Evolutionary conservation across 2,329 filamentous ascomycete genomes (phyloP).

Genomic region (Monosporascus sp.): DNA sequence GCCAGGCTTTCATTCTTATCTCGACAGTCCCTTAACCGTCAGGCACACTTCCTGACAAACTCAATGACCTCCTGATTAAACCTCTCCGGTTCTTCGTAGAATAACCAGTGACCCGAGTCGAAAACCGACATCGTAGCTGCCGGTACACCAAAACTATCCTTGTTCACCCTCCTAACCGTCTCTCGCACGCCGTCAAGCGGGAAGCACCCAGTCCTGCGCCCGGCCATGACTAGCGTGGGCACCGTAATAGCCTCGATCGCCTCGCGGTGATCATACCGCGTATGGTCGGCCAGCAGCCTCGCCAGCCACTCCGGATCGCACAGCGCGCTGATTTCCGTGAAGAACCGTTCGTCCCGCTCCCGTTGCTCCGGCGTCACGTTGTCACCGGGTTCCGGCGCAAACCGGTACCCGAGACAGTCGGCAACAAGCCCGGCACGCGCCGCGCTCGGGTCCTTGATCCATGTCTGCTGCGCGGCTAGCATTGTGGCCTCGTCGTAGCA

Average conservation of each 20-base stretch:
- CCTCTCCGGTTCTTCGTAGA: slow-evolving; percentile 33
- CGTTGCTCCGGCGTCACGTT: slow-evolving; percentile 17
- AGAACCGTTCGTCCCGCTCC: slow-evolving; percentile 29
- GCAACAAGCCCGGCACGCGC: slow-evolving; percentile 27
- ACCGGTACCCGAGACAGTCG: slow-evolving; percentile 32
- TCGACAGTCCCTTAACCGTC: too few relatives aligned
- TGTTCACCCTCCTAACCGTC: slow-evolving; percentile 26
- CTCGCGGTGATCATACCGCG: slow-evolving; percentile 37
- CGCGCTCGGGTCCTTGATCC: slow-evolving; percentile 36
- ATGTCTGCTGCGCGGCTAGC: slow-evolving; percentile 41
- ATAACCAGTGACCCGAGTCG: slow-evolving; percentile 35
- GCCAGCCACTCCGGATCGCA: slow-evolving; percentile 35
- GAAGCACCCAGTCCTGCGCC: slow-evolving; percentile 33
- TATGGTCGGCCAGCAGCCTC: slow-evolving; percentile 33
- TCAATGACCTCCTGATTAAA: slow-evolving; percentile 30
- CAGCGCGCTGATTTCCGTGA: slow-evolving; percentile 25
- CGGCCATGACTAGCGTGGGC: slow-evolving; percentile 33
- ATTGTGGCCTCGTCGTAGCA: slow-evolving; percentile 34
- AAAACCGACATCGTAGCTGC: slow-evolving; percentile 26
- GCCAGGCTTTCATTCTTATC: too few relatives aligned
- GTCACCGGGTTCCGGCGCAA: slow-evolving; percentile 18
- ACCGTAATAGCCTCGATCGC: slow-evolving; percentile 28
- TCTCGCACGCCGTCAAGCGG: slow-evolving; percentile 32
- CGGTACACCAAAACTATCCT: slow-evolving; percentile 7
- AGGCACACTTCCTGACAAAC: slow-evolving; percentile 20